Percentiles rank a stretch among this genome's conserved stretches.
Evolutionary conservation across 2,329 filamentous ascomycete species (phyloP).

Genomic region (Penicillium sp.): DNA sequence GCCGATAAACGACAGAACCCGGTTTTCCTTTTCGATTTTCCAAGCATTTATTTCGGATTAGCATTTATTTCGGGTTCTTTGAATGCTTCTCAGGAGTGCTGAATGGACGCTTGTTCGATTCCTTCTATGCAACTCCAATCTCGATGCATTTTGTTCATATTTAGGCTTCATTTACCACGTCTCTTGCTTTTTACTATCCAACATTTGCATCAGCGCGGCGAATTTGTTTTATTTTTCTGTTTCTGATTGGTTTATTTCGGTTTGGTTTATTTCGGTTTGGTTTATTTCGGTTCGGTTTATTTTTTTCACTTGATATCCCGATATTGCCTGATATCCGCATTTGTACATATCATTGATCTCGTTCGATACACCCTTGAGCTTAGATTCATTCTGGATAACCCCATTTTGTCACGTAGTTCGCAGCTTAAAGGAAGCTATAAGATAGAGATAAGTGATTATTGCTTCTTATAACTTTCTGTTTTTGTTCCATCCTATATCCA

Average conservation of each 20-base stretch:
- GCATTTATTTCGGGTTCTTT: not conserved
- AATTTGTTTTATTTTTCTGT: constrained; percentile 6
- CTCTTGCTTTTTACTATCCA: constrained; percentile 7
- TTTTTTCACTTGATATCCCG: not conserved
- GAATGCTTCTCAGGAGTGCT: not conserved
- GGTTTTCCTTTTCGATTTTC: not conserved
- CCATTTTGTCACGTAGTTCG: not conserved
- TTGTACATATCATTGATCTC: not conserved
- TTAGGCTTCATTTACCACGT: not conserved
- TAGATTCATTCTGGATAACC: not conserved
- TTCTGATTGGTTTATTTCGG: not conserved
- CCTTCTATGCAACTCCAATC: not conserved
- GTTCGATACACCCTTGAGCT: not conserved
- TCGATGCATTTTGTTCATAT: constrained; percentile 1
- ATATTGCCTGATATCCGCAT: not conserved
- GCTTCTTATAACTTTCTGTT: too few relatives aligned
- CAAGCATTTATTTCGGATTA: not conserved
- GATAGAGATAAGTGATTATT: too few relatives aligned
- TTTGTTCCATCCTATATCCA: too few relatives aligned
- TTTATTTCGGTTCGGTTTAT: not conserved
- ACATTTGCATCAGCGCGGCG: constrained; percentile 27
- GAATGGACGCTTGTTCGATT: not conserved
- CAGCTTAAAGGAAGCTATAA: not conserved
- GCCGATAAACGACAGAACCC: constrained; percentile 9
- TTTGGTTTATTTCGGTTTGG: not conserved